A percentile compares a stretch with the other conserved stretches of the same genome.
These are phyloP conservation scores for Erodium moschatum DNA, from an alignment of 441 rosid species.

Conservation along the genomic window DNA sequence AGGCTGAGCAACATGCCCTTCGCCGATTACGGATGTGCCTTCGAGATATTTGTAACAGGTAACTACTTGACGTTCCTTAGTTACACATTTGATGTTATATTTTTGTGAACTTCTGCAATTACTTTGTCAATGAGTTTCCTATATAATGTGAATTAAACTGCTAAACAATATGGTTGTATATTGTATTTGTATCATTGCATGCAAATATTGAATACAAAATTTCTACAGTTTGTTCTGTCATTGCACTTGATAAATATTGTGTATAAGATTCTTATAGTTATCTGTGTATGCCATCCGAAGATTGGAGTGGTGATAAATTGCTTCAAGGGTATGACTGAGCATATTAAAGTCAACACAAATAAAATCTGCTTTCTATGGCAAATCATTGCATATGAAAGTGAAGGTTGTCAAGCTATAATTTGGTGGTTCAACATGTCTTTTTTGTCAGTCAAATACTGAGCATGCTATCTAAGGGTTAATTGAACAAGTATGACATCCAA, in stretches of 20 bases:
- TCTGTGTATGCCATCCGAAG: neutral
- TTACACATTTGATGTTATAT: neutral
- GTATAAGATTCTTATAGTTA: neutral
- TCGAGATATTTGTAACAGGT: constrained; percentile 97
- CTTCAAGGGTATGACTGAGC: neutral
- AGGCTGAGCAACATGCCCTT: constrained; percentile 98
- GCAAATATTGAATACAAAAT: neutral
- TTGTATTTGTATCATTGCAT: neutral
- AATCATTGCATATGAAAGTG: neutral
- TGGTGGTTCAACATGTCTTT: neutral
- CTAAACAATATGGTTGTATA: neutral
- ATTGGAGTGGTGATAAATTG: neutral
- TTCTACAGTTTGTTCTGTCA: neutral
- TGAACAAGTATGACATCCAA: neutral
- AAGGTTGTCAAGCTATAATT: neutral
- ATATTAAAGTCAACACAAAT: neutral
- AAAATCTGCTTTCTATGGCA: neutral
- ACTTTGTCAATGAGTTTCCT: neutral
- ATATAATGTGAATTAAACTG: neutral
- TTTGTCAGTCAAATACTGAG: neutral
- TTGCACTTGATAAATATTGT: neutral
- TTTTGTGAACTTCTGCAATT: neutral
- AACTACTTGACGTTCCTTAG: constrained; percentile 10
- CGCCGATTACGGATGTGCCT: constrained; percentile 98
- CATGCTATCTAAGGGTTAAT: neutral